A percentile compares a stretch with the other conserved stretches of the same genome.
phyloP scores from a whole-genome alignment of 345 rosid genomes.

The Pistacia vera region DNA sequence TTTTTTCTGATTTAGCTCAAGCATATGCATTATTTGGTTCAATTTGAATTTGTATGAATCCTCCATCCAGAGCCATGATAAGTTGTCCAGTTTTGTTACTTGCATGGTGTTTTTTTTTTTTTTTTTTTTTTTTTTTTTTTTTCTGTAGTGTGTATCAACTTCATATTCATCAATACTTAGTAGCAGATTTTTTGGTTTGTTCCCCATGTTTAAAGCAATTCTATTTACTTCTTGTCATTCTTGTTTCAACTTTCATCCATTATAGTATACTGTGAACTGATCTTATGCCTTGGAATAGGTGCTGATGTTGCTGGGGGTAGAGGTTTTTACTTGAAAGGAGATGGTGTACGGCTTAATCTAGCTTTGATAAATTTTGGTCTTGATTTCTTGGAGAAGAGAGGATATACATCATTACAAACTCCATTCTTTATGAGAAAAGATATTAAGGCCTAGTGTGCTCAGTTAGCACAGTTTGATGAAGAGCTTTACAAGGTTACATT shows the following conservation, averaged over 20 bases:
- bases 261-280: not conserved
- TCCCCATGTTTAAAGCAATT: not conserved
- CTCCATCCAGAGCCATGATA: no score
- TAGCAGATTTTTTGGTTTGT: no score
- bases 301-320: slow-evolving; percentile 87
- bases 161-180: no score
- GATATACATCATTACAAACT: slow-evolving; percentile 74
- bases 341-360: slow-evolving; percentile 87
- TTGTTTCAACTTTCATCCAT: not conserved
- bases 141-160: no score
- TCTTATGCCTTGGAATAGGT: slow-evolving; percentile 44
- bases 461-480: slow-evolving; percentile 91
- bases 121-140: no score
- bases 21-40: no score
- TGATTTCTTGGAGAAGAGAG: slow-evolving; percentile 68
- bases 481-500: slow-evolving; percentile 83
- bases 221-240: not conserved
- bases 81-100: no score
- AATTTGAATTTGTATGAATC: not conserved
- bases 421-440: slow-evolving; percentile 95
- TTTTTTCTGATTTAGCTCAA: no score
- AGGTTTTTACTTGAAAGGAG: slow-evolving; percentile 85
- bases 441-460: slow-evolving; percentile 92
- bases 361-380: slow-evolving; percentile 89
- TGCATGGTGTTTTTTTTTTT: no score